phyloP scores from a whole-genome alignment of 768 basidiomycete species.

The Boletellus ananas region DNA sequence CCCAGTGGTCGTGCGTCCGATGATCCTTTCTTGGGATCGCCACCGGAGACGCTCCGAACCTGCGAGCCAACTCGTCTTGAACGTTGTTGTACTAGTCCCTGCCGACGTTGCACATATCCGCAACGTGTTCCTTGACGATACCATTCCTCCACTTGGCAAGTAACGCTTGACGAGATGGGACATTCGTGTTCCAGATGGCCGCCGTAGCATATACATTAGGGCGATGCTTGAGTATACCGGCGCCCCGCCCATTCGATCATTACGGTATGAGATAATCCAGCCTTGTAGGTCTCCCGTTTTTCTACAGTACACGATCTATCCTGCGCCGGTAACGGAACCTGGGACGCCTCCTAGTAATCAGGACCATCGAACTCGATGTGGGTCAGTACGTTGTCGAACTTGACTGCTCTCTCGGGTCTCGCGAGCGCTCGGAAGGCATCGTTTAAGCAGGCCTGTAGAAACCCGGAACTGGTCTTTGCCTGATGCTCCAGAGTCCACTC shows the following conservation, averaged over 20 bases:
- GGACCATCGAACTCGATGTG: slow-evolving; percentile 44
- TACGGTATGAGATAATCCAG: slow-evolving; percentile 41
- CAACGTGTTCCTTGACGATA: slow-evolving; percentile 34
- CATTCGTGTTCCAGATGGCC: slow-evolving; percentile 38
- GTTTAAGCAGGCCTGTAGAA: slow-evolving; percentile 24
- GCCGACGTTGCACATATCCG: slow-evolving; percentile 31
- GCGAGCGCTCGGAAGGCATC: slow-evolving; percentile 30
- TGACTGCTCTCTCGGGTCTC: slow-evolving; percentile 10
- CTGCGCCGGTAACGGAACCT: slow-evolving; percentile 32
- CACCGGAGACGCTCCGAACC: slow-evolving; percentile 32
- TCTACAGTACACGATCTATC: slow-evolving; percentile 46
- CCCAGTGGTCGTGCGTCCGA: slow-evolving; percentile 67
- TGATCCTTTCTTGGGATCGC: slow-evolving; percentile 47
- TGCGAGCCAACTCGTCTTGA: slow-evolving; percentile 35
- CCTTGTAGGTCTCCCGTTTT: slow-evolving; percentile 34
- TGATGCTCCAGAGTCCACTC: slow-evolving; percentile 44
- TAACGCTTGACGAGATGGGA: slow-evolving; percentile 23
- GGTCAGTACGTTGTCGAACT: slow-evolving; percentile 34
- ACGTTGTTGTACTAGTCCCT: slow-evolving; percentile 42
- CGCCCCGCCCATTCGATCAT: slow-evolving; percentile 45
- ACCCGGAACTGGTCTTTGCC: slow-evolving; percentile 26
- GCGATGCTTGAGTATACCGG: slow-evolving; percentile 38
- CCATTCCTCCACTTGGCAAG: slow-evolving; percentile 35
- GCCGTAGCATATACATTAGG: slow-evolving; percentile 22
- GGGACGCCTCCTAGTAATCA: slow-evolving; percentile 48